phyloP scores from a whole-genome alignment of 2,329 filamentous ascomycete species.

The Sphaerulina musiva region DNA sequence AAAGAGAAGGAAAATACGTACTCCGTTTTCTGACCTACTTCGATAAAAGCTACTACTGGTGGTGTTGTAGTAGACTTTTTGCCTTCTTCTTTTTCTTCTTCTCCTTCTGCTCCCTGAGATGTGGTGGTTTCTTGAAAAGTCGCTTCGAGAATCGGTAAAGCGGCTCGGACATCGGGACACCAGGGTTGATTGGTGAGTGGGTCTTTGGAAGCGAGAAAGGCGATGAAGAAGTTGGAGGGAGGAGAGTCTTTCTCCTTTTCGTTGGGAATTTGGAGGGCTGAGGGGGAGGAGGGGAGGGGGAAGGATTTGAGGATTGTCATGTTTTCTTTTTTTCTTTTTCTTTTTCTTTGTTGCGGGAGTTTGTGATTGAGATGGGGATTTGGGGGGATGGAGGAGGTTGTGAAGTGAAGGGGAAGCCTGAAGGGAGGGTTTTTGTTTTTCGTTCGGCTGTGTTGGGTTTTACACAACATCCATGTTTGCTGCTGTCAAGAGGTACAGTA shows the following conservation, averaged over 20 bases:
- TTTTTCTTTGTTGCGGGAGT: no score
- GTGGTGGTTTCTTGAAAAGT: constrained; percentile 7
- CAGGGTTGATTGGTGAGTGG: constrained; percentile 16
- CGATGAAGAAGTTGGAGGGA: constrained; percentile 15
- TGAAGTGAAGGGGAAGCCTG: no score
- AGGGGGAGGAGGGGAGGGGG: constrained; percentile 1
- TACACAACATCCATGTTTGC: no score
- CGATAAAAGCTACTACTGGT: constrained; percentile 13
- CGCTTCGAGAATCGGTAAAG: constrained; percentile 14
- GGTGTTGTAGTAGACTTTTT: constrained; percentile 2
- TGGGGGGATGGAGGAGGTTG: not conserved
- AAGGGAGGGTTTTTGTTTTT: no score
- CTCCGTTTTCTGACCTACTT: constrained; percentile 20
- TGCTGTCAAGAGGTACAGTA: no score
- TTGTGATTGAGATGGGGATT: not conserved
- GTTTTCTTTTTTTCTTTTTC: not conserved
- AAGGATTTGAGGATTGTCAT: constrained; percentile 15
- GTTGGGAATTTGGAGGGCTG: not conserved
- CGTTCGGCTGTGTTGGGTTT: no score
- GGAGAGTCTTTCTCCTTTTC: no score
- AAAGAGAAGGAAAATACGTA: constrained; percentile 1
- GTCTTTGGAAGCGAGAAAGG: constrained; percentile 19
- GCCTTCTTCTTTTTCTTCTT: not conserved
- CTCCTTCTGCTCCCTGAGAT: no score
- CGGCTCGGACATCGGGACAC: constrained; percentile 21